Conservation (phyloP, 306 rosid species). For the Castanospermum australe region DNA sequence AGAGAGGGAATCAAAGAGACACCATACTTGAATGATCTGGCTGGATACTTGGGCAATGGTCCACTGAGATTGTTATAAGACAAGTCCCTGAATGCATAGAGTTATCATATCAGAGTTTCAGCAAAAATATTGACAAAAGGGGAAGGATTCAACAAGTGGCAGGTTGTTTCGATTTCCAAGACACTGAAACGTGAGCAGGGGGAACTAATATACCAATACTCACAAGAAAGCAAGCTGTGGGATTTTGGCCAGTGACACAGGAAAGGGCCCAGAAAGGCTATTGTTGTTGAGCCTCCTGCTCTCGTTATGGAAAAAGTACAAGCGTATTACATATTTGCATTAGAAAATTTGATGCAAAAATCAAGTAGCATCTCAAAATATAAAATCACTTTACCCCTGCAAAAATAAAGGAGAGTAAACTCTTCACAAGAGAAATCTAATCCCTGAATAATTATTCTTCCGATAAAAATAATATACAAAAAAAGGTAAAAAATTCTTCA, state of each 20-base stretch:
- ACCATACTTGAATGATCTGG: conserved; percentile 87
- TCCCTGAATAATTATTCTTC: too few species aligned
- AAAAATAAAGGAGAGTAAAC: neutral
- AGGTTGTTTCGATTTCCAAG: conserved; percentile 30
- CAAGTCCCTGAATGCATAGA: conserved; percentile 77
- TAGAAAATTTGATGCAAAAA: neutral
- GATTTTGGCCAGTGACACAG: conserved; percentile 66
- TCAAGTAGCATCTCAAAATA: conserved; percentile 4
- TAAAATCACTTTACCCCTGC: neutral
- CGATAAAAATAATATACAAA: too few species aligned
- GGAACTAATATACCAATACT: conserved; percentile 50
- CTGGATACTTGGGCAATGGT: conserved; percentile 87
- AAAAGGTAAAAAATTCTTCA: neutral
- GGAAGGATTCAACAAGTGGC: conserved; percentile 33
- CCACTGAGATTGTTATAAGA: conserved; percentile 96
- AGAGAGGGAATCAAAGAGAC: neutral
- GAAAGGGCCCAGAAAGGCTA: conserved; percentile 87
- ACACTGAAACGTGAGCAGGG: conserved; percentile 19
- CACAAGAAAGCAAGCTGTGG: conserved; percentile 97
- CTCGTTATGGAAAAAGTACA: conserved; percentile 43
- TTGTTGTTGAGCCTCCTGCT: conserved; percentile 95
- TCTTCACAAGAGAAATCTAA: neutral
- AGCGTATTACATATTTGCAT: neutral
- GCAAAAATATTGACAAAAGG: conserved; percentile 1
- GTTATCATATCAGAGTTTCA: conserved; percentile 24